phyloP scores from a whole-genome alignment of 257 asterid genomes.

The Vinca minor region DNA sequence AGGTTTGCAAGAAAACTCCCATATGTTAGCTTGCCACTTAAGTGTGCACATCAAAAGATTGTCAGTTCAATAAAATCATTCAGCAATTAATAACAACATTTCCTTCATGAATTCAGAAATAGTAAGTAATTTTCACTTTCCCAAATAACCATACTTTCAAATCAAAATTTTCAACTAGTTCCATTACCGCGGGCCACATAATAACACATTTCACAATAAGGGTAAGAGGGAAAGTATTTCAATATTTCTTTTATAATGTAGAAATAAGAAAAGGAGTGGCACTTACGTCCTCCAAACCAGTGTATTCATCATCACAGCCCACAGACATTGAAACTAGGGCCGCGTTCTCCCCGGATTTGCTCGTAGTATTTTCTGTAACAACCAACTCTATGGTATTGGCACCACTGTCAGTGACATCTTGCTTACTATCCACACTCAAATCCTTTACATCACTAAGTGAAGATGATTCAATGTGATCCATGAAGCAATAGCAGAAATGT shows the following conservation, averaged over 20 bases:
- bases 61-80: neutral
- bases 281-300: constrained; percentile 7
- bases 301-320: constrained; percentile 3
- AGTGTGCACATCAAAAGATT: neutral
- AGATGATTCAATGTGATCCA: constrained; percentile 12
- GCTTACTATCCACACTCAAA: neutral
- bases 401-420: neutral
- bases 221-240: neutral
- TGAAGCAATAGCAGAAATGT: neutral
- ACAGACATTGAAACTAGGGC: neutral
- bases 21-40: neutral
- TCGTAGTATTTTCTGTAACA: neutral
- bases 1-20: neutral
- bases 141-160: neutral
- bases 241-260: neutral
- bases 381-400: neutral
- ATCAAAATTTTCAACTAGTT: neutral
- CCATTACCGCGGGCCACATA: neutral
- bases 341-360: neutral
- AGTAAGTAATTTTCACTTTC: neutral
- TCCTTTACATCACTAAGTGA: neutral
- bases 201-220: neutral
- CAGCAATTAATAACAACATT: neutral
- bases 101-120: neutral
- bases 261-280: neutral